Evolutionary conservation across 1,139 yeast genomes (phyloP).

Genomic region (Candida sp.): DNA sequence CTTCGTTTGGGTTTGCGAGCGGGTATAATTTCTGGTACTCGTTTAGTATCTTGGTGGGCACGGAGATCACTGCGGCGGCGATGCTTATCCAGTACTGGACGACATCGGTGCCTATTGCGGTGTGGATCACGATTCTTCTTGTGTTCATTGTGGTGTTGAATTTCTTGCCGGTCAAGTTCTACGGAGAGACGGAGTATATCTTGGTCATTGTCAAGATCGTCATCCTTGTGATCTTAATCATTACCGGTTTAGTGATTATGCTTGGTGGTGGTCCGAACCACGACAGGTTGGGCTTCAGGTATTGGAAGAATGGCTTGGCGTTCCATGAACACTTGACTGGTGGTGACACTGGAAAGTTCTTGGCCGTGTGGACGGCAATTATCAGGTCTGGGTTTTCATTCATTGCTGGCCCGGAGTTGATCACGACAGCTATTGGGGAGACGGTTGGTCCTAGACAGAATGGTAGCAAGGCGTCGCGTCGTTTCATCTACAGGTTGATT

Average conservation of each 20-base stretch:
- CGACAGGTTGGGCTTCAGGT: conserved; percentile 63
- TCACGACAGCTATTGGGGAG: conserved; percentile 46
- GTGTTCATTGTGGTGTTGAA: conserved; percentile 40
- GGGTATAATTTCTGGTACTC: conserved; percentile 57
- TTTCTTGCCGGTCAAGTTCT: conserved; percentile 50
- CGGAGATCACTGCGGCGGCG: conserved; percentile 60
- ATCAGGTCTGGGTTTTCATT: conserved; percentile 47
- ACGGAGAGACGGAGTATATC: conserved; percentile 73
- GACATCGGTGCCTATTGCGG: conserved; percentile 49
- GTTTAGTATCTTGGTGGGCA: conserved; percentile 50
- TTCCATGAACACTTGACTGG: conserved; percentile 46
- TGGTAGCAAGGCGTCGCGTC: conserved; percentile 50
- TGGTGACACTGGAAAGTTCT: conserved; percentile 64
- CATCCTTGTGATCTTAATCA: conserved; percentile 41
- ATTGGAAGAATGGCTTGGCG: conserved; percentile 62
- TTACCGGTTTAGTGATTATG: conserved; percentile 45
- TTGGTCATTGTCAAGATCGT: conserved; percentile 51
- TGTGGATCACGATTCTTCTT: conserved; percentile 56
- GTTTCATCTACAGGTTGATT: conserved; percentile 48
- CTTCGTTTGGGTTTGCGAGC: conserved; percentile 48
- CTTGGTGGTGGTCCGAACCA: conserved; percentile 62
- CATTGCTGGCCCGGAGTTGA: conserved; percentile 40
- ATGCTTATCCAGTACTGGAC: conserved; percentile 62
- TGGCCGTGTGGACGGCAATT: conserved; percentile 45
- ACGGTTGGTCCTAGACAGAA: conserved; percentile 48